These are phyloP conservation scores for Colletotrichum acutatum DNA, from an alignment of 2,329 filamentous ascomycete genomes.

Conservation along the genomic window DNA sequence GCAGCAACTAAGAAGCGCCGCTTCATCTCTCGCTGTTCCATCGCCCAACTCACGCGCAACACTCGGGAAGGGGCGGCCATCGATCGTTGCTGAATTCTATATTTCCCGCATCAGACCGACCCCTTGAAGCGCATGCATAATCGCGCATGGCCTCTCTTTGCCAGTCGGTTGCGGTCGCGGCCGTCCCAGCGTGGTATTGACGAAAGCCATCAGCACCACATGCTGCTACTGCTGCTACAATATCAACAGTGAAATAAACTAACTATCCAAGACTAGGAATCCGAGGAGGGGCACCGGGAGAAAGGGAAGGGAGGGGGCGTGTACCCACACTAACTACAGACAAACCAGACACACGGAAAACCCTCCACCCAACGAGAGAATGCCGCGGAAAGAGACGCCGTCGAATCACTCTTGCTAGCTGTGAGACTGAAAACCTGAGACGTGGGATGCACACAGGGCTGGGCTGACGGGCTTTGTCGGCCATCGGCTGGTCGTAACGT, in stretches of 20 bases:
- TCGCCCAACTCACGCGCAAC: neutral
- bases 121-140: neutral
- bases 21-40: neutral
- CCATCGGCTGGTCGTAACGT: neutral
- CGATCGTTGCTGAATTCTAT: neutral
- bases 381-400: neutral
- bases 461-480: slow-evolving; percentile 6
- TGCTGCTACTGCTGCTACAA: neutral
- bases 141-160: neutral
- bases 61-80: neutral
- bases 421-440: neutral
- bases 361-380: neutral
- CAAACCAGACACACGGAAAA: neutral
- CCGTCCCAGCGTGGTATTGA: neutral
- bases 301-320: neutral
- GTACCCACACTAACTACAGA: neutral
- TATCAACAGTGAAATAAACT: neutral
- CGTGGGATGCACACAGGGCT: slow-evolving; percentile 27
- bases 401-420: neutral
- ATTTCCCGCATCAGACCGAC: slow-evolving; percentile 5
- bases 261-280: neutral
- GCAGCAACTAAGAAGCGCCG: neutral
- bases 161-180: neutral
- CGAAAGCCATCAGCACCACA: neutral
- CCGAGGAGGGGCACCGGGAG: neutral